Conservation (phyloP, 805 yeast genomes). For the Brettanomyces anomalus region DNA sequence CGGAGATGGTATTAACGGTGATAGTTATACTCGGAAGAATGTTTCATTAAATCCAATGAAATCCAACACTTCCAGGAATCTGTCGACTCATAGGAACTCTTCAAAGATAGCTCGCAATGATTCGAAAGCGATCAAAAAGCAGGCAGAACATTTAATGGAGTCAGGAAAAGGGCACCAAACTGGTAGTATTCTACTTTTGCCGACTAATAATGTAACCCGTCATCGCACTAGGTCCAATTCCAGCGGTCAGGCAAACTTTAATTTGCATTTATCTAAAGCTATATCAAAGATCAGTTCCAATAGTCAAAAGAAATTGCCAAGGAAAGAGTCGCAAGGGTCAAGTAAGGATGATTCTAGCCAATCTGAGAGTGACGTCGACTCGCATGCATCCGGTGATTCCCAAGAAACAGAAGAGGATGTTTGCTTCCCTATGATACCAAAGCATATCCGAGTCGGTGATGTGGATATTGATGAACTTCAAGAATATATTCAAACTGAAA, state of each 20-base stretch:
- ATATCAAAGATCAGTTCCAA: neutral
- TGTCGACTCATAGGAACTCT: too few species aligned
- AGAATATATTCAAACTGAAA: constrained; percentile 58
- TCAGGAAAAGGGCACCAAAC: neutral
- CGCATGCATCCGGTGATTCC: constrained; percentile 67
- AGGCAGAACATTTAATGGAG: neutral
- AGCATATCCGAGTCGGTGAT: constrained; percentile 52
- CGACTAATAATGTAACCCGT: neutral
- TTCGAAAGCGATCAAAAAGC: neutral
- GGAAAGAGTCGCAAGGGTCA: too few species aligned
- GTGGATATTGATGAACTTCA: constrained; percentile 89
- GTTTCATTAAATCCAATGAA: too few species aligned
- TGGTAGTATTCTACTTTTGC: neutral
- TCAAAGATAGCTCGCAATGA: neutral
- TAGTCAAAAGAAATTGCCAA: too few species aligned
- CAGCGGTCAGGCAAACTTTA: neutral
- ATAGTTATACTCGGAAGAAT: too few species aligned
- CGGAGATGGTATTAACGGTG: too few species aligned
- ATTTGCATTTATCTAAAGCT: neutral
- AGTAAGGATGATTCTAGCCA: too few species aligned
- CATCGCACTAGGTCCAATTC: neutral
- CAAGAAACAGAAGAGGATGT: constrained; percentile 97
- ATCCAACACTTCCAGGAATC: too few species aligned
- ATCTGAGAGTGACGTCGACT: constrained; percentile 45
- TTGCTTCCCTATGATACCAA: constrained; percentile 85